Conservation (phyloP, 2,329 filamentous ascomycete species). For the Bisporella sp. region DNA sequence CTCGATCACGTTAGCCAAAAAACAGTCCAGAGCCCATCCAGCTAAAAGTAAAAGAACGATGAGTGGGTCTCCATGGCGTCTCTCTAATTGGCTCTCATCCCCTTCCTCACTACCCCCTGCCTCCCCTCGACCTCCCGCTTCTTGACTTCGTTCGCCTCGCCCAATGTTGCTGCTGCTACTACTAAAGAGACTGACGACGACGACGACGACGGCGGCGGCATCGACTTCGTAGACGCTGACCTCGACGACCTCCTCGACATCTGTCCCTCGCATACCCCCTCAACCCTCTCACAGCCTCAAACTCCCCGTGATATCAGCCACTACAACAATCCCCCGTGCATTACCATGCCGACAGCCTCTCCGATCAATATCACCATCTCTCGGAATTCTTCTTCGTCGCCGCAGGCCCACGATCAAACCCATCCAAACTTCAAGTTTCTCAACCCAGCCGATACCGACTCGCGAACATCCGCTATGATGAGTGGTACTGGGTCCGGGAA, state of each 20-base stretch:
- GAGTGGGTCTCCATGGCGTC: background rate
- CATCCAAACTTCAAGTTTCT: constrained; percentile 13
- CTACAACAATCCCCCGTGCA: background rate
- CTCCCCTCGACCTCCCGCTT: background rate
- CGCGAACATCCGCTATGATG: constrained; percentile 45
- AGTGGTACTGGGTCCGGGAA: constrained; percentile 32
- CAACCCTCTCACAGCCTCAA: background rate
- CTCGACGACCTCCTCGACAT: constrained; percentile 2
- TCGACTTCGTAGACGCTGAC: background rate
- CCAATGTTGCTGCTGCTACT: background rate
- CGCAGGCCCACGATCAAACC: constrained; percentile 30
- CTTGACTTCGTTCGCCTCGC: background rate
- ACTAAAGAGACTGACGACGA: background rate
- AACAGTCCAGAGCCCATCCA: too few relatives aligned
- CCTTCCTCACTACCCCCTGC: background rate
- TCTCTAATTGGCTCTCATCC: background rate
- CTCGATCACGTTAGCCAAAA: too few relatives aligned
- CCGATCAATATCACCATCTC: constrained; percentile 28
- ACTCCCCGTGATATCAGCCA: constrained; percentile 8
- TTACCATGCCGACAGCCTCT: constrained; percentile 24
- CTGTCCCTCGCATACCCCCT: constrained; percentile 4
- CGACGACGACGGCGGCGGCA: background rate
- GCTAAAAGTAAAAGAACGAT: too few relatives aligned
- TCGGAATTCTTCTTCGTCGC: constrained; percentile 27
- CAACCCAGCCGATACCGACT: constrained; percentile 15